These are phyloP conservation scores for Fusarium chuoi DNA, from an alignment of 2,329 filamentous ascomycete genomes.

Conservation along the genomic window DNA sequence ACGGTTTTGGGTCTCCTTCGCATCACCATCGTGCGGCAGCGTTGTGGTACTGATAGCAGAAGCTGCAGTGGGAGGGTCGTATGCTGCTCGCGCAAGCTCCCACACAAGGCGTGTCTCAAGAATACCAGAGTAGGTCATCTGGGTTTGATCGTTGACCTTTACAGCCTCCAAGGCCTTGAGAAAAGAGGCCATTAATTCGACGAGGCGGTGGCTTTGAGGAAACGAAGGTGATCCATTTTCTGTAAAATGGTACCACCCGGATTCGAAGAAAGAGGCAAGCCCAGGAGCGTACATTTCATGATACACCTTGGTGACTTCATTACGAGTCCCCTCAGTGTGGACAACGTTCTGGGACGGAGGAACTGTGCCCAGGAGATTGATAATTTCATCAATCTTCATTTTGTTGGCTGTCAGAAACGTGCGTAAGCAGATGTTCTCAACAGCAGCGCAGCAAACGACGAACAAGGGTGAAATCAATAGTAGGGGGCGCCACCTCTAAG, in stretches of 20 bases:
- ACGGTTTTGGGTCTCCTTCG: conserved; percentile 73
- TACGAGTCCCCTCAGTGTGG: conserved; percentile 62
- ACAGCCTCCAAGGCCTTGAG: conserved; percentile 64
- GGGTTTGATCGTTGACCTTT: conserved; percentile 59
- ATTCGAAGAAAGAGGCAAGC: conserved; percentile 82
- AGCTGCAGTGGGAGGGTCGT: conserved; percentile 51
- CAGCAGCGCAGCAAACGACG: conserved; percentile 44
- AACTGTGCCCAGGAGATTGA: conserved; percentile 68
- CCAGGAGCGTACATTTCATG: conserved; percentile 79
- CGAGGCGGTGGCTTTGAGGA: conserved; percentile 64
- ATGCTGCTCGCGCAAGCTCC: conserved; percentile 65
- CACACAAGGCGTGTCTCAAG: conserved; percentile 70
- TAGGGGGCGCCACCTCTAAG: conserved; percentile 63
- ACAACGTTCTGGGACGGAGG: conserved; percentile 66
- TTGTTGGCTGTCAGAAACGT: conserved; percentile 53
- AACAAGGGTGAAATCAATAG: conserved; percentile 48
- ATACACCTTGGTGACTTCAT: conserved; percentile 78
- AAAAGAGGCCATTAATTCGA: conserved; percentile 74
- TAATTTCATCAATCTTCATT: conserved; percentile 79
- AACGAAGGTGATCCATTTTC: conserved; percentile 59
- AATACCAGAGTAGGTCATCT: conserved; percentile 64
- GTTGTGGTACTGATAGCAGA: conserved; percentile 44
- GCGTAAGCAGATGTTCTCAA: conserved; percentile 47
- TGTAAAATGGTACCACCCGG: conserved; percentile 77
- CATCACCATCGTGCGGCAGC: conserved; percentile 66